Base-by-base conservation (phyloP, 2,329 filamentous ascomycete genomes). In the Trichoderma polysporum region DNA sequence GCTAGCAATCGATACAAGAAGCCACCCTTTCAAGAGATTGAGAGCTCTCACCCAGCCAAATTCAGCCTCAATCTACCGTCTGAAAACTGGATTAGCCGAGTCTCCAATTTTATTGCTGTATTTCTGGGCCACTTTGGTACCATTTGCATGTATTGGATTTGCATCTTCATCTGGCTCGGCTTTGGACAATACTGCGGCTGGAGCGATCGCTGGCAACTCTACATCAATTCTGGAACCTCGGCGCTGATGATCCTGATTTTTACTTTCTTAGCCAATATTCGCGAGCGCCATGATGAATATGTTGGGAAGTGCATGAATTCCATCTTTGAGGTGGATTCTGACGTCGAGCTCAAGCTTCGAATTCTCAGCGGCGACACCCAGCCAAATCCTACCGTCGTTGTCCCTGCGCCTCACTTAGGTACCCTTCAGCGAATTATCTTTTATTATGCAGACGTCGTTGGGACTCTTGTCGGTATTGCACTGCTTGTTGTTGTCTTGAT, bases 201-300 rank as follows among this genome's bases (percentile, higher is more conserved):
- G 66, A 74, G 72, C 49, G 71, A 79, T 68, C 72, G 72, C 7
- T 80, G 79, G 79, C 79, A 79, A 71, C 73, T 80, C 13, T 77
- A 80, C 69, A 77, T 81, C 72, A 81, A 82, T 74, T 80, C 81
- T 2, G 79, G 79, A 9, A 81, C 79, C 0, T 80, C 81, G 5
- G 71, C 70, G 2, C 59, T 71, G 0, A 76, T 81, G 25, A 72
- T 78, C 58, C 77, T 83, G 68, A 78, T 79, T 1, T 77, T 83
- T 52, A 76, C 78, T 1, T 81, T 81, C 69, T 68, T 81, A 29
- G 75, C 77, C 67, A 80, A 78, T 69, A 75, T 81, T 57, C 77
- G 77, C 31, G 74, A 78, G 59, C 74, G 74, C 29, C 78, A 81
- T 66, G 74, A 76, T 63, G 70, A 70, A 33, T 74, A 78, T 65